These are phyloP conservation scores for Dictyophora rubrovolvata DNA, from an alignment of 768 basidiomycete genomes.

Conservation along the genomic window DNA sequence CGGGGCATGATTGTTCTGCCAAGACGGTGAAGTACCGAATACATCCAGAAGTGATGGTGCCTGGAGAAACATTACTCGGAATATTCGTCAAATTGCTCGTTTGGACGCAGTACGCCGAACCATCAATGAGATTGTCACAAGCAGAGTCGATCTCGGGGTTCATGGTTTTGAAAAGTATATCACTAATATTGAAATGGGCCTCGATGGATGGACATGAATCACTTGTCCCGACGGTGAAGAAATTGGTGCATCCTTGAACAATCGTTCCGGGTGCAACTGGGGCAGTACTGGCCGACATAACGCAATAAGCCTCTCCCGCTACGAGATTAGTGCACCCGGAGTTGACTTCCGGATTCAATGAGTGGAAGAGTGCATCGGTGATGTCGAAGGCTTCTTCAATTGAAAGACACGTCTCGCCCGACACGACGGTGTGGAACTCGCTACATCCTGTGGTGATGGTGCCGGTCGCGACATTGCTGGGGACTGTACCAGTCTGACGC, in stretches of 20 bases:
- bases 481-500: background rate
- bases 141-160: background rate
- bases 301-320: background rate
- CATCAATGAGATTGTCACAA: background rate
- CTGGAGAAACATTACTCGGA: background rate
- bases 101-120: background rate
- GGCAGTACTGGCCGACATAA: background rate
- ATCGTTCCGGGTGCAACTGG: background rate
- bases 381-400: background rate
- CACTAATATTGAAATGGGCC: background rate
- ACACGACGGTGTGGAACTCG: background rate
- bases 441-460: conserved; percentile 1
- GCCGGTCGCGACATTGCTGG: background rate
- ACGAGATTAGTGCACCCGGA: background rate
- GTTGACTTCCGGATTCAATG: background rate
- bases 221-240: background rate
- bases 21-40: background rate
- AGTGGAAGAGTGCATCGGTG: background rate
- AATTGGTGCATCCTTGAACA: background rate
- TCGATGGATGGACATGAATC: background rate
- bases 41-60: conserved; percentile 3
- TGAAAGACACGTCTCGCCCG: background rate
- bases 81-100: background rate
- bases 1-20: background rate
- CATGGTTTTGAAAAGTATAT: background rate